phyloP scores from a whole-genome alignment of 2,329 filamentous ascomycete species.

The Blumeriella jaapii region DNA sequence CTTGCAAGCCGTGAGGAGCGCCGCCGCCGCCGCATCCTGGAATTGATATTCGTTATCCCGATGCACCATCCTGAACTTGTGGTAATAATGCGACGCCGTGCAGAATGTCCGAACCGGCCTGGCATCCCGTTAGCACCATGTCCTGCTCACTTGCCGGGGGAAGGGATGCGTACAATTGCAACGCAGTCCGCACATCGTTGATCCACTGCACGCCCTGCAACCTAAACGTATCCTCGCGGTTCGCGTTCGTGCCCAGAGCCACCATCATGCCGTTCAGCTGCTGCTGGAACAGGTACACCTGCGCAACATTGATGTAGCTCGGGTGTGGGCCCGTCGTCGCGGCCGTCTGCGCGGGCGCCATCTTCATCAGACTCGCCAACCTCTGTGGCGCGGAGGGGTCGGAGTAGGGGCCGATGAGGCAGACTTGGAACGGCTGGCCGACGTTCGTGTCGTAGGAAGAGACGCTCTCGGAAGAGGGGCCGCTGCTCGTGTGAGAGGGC shows the following conservation, averaged over 20 bases:
- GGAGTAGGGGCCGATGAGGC: slow-evolving; percentile 1
- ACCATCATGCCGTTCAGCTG: slow-evolving; percentile 63
- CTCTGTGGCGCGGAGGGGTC: too few relatives aligned
- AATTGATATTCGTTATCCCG: slow-evolving; percentile 79
- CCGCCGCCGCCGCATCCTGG: slow-evolving; percentile 75
- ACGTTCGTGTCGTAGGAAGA: too few relatives aligned
- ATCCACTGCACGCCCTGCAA: slow-evolving; percentile 84
- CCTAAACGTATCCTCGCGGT: slow-evolving; percentile 68
- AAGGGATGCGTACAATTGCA: slow-evolving; percentile 58
- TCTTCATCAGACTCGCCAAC: too few relatives aligned
- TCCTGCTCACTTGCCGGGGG: background rate
- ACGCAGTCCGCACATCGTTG: slow-evolving; percentile 65
- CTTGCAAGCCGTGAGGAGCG: slow-evolving; percentile 89
- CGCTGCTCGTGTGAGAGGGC: too few relatives aligned
- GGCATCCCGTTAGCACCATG: slow-evolving; percentile 6
- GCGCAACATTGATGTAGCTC: slow-evolving; percentile 29
- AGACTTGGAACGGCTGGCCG: background rate
- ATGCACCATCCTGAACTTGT: slow-evolving; percentile 82
- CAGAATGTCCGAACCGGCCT: slow-evolving; percentile 86
- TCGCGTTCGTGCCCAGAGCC: slow-evolving; percentile 58
- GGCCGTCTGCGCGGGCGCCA: too few relatives aligned
- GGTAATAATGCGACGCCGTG: slow-evolving; percentile 84
- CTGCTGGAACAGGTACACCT: slow-evolving; percentile 74
- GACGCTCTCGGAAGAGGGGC: background rate
- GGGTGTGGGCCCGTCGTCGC: slow-evolving; percentile 21